phyloP scores from a whole-genome alignment of 495 filamentous ascomycete genomes.

The Collariella sp. region DNA sequence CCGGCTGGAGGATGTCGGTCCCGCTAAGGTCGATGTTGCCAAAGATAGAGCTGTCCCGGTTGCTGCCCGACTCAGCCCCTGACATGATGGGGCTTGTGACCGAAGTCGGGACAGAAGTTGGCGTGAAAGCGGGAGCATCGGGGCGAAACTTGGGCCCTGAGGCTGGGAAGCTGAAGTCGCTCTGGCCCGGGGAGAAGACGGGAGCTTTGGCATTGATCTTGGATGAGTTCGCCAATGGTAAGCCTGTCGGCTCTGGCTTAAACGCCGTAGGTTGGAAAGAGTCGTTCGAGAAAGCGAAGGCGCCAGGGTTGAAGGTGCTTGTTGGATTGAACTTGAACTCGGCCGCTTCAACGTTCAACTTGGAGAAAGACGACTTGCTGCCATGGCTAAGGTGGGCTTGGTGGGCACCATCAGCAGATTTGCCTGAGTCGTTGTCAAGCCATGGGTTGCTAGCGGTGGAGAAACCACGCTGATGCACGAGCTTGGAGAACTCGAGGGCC shows the following conservation, averaged over 20 bases:
- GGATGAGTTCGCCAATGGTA: conserved; percentile 29
- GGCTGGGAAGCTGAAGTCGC: conserved; percentile 67
- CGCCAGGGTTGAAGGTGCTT: conserved; percentile 51
- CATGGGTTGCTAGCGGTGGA: conserved; percentile 45
- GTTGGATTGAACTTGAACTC: conserved; percentile 78
- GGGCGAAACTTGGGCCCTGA: conserved; percentile 65
- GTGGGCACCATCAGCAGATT: conserved; percentile 17
- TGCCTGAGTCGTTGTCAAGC: conserved; percentile 37
- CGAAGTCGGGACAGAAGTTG: conserved; percentile 39
- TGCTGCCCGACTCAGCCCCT: conserved; percentile 28
- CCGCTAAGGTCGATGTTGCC: conserved; percentile 56
- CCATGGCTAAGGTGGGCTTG: conserved; percentile 41
- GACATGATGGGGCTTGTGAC: conserved; percentile 30
- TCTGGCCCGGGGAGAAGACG: conserved; percentile 58
- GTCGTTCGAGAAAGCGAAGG: conserved; percentile 46
- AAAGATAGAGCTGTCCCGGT: conserved; percentile 55
- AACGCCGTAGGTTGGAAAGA: conserved; percentile 45
- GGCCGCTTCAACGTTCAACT: conserved; percentile 76
- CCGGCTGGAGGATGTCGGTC: conserved; percentile 50
- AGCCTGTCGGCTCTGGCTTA: conserved; percentile 33
- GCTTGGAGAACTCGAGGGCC: conserved; percentile 31
- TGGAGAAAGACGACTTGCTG: conserved; percentile 61
- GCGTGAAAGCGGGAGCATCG: conserved; percentile 72
- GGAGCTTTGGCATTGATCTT: conserved; percentile 63
- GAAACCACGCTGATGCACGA: conserved; percentile 33